These are phyloP conservation scores for Citrullus colocynthis DNA, from an alignment of 306 rosid genomes.

Conservation along the genomic window DNA sequence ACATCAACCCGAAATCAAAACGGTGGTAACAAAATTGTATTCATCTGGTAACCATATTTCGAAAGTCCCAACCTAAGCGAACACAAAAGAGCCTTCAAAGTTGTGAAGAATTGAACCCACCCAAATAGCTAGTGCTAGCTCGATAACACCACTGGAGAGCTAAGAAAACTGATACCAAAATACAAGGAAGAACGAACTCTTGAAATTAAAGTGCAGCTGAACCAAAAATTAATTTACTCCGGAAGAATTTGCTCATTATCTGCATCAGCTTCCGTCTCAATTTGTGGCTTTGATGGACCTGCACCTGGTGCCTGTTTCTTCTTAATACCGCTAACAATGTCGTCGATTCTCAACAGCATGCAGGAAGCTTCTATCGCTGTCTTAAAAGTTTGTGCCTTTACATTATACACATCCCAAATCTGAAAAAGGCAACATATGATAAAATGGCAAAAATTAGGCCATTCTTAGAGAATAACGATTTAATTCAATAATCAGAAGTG, in stretches of 20 bases:
- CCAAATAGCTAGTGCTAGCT: not conserved
- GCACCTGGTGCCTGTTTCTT: slow-evolving; percentile 73
- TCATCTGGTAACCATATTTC: not conserved
- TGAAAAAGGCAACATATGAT: not conserved
- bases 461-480: not conserved
- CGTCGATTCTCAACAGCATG: slow-evolving; percentile 95
- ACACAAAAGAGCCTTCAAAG: not conserved
- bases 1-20: not conserved
- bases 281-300: slow-evolving; percentile 59
- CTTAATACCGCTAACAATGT: slow-evolving; percentile 93
- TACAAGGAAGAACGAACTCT: not conserved
- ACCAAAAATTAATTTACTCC: slow-evolving; percentile 31
- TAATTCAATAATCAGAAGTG: not conserved
- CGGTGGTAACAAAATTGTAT: not conserved
- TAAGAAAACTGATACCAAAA: not conserved
- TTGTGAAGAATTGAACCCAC: not conserved
- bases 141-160: not conserved
- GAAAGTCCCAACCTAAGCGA: not conserved
- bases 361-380: slow-evolving; percentile 98
- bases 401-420: slow-evolving; percentile 69
- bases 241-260: slow-evolving; percentile 87
- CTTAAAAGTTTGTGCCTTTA: slow-evolving; percentile 91
- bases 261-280: slow-evolving; percentile 89
- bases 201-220: not conserved
- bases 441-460: not conserved